Percentiles rank a stretch among this genome's conserved stretches.
Evolutionary conservation across 2,329 filamentous ascomycete genomes (phyloP).

Genomic region (Microdochium nivale): DNA sequence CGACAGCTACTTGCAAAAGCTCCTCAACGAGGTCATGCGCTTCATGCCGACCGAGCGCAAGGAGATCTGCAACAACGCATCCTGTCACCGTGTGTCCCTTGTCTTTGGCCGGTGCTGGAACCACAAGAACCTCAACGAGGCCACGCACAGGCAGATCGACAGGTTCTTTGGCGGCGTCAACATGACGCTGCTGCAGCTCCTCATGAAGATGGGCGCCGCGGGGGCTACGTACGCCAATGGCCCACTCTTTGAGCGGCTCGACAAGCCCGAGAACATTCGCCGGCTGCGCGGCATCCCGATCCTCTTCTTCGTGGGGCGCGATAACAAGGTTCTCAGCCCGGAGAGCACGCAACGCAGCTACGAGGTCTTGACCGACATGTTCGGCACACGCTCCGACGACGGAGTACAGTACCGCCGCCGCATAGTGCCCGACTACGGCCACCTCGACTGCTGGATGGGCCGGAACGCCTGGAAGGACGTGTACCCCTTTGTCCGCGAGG

Average conservation of each 20-base stretch:
- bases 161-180: slow-evolving; percentile 55
- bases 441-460: slow-evolving; percentile 56
- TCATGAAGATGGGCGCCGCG: slow-evolving; percentile 45
- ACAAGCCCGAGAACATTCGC: slow-evolving; percentile 38
- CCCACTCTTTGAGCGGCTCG: slow-evolving; percentile 36
- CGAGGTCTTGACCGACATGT: slow-evolving; percentile 40
- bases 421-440: slow-evolving; percentile 49
- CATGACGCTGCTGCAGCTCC: slow-evolving; percentile 46
- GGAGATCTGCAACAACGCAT: slow-evolving; percentile 53
- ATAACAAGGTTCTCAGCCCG: slow-evolving; percentile 47
- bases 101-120: slow-evolving; percentile 58
- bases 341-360: slow-evolving; percentile 45
- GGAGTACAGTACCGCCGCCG: slow-evolving; percentile 38
- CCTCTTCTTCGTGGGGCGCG: slow-evolving; percentile 44
- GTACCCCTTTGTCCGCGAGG: slow-evolving; percentile 44
- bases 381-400: slow-evolving; percentile 27
- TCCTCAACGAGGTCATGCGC: slow-evolving; percentile 46
- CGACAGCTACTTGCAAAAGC: slow-evolving; percentile 39
- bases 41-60: slow-evolving; percentile 44
- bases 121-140: slow-evolving; percentile 56
- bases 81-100: slow-evolving; percentile 51
- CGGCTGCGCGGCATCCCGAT: slow-evolving; percentile 45
- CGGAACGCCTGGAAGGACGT: slow-evolving; percentile 50
- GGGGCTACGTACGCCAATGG: slow-evolving; percentile 44
- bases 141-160: slow-evolving; percentile 53